Conservation (phyloP, 2,329 filamentous ascomycete genomes). For the Dactylellina sp. region DNA sequence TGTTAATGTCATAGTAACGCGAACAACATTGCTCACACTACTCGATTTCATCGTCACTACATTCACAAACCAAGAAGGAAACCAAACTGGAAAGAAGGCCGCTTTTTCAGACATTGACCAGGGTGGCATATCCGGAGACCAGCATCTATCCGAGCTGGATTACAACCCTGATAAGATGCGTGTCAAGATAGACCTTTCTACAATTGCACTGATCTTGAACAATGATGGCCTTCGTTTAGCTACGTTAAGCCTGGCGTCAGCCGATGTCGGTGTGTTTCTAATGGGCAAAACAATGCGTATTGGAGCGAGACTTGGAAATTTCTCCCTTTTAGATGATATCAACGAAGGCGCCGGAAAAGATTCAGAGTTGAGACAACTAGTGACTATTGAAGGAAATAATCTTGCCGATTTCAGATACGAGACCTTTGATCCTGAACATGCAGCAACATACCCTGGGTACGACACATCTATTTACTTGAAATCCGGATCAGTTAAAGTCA, state of each 20-base stretch:
- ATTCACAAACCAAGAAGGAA: conserved; percentile 76
- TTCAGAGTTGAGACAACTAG: conserved; percentile 83
- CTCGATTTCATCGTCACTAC: conserved; percentile 94
- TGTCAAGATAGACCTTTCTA: conserved; percentile 92
- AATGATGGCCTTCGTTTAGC: conserved; percentile 96
- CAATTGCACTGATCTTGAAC: conserved; percentile 92
- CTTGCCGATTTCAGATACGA: conserved; percentile 97
- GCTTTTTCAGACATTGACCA: conserved; percentile 62
- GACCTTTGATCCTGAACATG: conserved; percentile 82
- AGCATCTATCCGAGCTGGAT: conserved; percentile 62
- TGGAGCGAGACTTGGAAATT: conserved; percentile 84
- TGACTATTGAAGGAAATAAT: conserved; percentile 95
- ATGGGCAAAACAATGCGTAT: conserved; percentile 87
- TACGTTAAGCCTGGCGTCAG: conserved; percentile 90
- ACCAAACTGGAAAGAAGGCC: conserved; percentile 64
- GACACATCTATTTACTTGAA: conserved; percentile 91
- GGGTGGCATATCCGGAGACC: conserved; percentile 53
- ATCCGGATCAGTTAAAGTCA: conserved; percentile 94
- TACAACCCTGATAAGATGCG: conserved; percentile 78
- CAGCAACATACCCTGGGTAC: conserved; percentile 86
- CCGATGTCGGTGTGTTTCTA: conserved; percentile 89
- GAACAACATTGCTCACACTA: conserved; percentile 89
- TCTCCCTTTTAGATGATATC: conserved; percentile 91
- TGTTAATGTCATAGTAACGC: conserved; percentile 93
- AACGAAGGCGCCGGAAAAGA: conserved; percentile 86